phyloP scores from a whole-genome alignment of 257 asterid genomes.

The Solanum etuberosum region DNA sequence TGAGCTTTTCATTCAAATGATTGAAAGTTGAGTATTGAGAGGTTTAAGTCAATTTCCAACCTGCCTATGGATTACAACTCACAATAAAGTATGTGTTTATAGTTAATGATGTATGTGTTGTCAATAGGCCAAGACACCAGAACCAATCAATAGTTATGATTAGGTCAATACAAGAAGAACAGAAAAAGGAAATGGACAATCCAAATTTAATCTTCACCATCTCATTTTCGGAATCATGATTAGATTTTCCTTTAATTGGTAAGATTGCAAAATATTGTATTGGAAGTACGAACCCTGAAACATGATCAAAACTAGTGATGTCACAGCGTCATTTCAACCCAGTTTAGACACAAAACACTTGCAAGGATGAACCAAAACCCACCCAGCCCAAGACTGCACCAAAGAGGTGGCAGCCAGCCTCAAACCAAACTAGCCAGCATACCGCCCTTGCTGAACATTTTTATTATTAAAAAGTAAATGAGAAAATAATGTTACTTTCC shows the following conservation, averaged over 20 bases:
- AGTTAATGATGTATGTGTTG: not conserved
- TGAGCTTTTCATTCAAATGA: not conserved
- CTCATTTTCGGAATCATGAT: not conserved
- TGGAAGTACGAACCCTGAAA: not conserved
- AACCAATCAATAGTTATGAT: not conserved
- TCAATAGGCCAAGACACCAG: not conserved
- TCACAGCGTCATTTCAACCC: not conserved
- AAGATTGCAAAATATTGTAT: not conserved
- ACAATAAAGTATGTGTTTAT: not conserved
- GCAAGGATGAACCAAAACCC: not conserved
- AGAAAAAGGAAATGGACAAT: not conserved
- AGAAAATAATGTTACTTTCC: not conserved
- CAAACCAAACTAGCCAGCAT: not conserved
- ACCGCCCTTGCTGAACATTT: not conserved
- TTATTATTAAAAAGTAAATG: not conserved
- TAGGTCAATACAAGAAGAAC: not conserved
- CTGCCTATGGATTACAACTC: not conserved
- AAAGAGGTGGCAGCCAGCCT: not conserved
- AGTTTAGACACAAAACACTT: not conserved
- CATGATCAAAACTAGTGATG: not conserved
- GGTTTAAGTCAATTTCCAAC: not conserved
- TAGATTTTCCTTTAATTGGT: not conserved
- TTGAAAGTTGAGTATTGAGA: not conserved
- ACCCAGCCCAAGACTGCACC: not conserved
- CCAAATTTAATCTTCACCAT: not conserved